Base-by-base conservation (phyloP, 2,329 filamentous ascomycete genomes). In the Colletotrichum eleusines region DNA sequence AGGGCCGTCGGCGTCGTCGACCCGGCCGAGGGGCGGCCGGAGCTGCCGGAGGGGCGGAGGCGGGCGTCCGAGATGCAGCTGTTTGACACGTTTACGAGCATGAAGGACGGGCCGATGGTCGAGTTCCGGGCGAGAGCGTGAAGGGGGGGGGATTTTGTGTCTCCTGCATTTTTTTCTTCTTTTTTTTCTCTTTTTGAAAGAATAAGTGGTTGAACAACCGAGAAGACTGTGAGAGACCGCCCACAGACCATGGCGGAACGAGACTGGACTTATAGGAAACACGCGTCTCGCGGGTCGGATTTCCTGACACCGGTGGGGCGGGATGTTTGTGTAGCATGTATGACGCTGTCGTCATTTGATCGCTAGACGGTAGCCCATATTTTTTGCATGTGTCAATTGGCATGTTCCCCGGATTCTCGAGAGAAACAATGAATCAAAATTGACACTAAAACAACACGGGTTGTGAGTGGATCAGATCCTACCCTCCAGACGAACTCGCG, bases 41-140 rank as follows among this genome's bases (percentile, higher is more conserved):
- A 81, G 38, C 76, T 83, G 9, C 87, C 86, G 76, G 86, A 82
- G 81, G 89, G 89, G 0, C 83, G 89, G 55, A 84, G 89, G 66
- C 83, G 86, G 57, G 77, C 76, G 23, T 81, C 77, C 1, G 92
- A 94, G 83, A 93, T 90, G 79, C 91, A 93, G 82, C 81, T 94
- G 67, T 81, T 86, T 62, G 92, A 94, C 77, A 91, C 88, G 23
- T 94, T 94, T 79, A 93, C 92, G 40, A 92, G 90, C 75, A 83
- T 87, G 75, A 94, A 94, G 82, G 86, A 92, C 76, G 92, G 92
- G 0, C 89, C 90, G 0, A 84, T 92, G 81, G 82, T 94, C 67
- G 88, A 93, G 81, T 91, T 91, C 75, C 78, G 82, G 75, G 81
- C 73, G 73, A 76, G 78, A 61, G 73, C 72, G 33, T 74, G 51